Evolutionary conservation across 352 stramenopile species (phyloP), one percentile per base, ranked within the genome.

Genomic region (Lagenidium sp.): DNA sequence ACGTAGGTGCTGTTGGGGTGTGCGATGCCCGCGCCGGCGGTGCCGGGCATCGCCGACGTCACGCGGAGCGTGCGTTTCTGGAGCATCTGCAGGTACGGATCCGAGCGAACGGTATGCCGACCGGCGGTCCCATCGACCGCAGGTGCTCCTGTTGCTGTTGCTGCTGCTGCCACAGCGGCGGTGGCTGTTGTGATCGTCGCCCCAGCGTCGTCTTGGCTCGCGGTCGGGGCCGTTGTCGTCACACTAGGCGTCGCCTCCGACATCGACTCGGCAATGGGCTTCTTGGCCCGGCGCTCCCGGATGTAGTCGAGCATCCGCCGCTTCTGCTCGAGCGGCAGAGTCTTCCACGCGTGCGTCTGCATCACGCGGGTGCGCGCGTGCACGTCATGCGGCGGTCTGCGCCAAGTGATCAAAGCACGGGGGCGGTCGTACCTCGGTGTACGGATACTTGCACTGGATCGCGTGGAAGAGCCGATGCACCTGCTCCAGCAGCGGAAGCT

Each of bases 391-490:
- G 12, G 6, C 12, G 18, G n/a, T 11, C 20, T n/a, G n/a, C n/a
- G n/a, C n/a, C n/a, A n/a, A n/a, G n/a, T n/a, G n/a, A n/a, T n/a
- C n/a, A n/a, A n/a, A n/a, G n/a, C n/a, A n/a, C n/a, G n/a, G n/a
- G n/a, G 6, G 6, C 6, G 50, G 16, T 42, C 15, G 8, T 28
- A 85, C 75, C 62, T 91, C 73, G 38, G 76, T 85, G 59, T 93
- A 93, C 16, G 78, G 78, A 41, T 93, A 93, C 36, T 77, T 61
- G 37, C 66, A 55, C 55, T 89, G 65, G 39, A 93, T 93, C 24
- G 81, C 81, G 52, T 93, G 77, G 45, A 89, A 85, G 6, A 93
- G 57, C 0, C 81, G 70, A 51, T 93, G 81, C 35, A 93, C 76
- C 44, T 90, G 81, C 54, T 93, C 81, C 44, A 91, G 53, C 37